Percentiles rank a stretch among this genome's conserved stretches.
Conservation (phyloP, 139 green algal species). For the Chlorella sp. region DNA sequence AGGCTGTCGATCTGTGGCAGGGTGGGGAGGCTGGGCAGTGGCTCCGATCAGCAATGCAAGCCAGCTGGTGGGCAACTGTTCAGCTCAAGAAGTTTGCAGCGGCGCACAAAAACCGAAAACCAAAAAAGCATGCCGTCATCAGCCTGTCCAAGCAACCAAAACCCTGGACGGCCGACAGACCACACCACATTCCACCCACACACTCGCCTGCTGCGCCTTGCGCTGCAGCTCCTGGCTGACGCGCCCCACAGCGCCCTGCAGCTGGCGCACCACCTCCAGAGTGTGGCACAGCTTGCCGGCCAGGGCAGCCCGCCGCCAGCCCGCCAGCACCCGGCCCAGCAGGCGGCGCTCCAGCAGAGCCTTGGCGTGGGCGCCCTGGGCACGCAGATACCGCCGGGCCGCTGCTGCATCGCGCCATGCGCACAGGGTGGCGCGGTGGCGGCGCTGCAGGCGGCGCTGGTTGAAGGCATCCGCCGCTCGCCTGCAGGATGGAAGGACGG, state of each 20-base stretch:
- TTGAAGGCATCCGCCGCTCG: background rate
- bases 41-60: no score
- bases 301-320: constrained; percentile 14
- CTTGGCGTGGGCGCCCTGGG: background rate
- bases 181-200: no score
- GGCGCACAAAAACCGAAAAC: no score
- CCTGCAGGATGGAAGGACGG: background rate
- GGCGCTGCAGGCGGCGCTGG: background rate
- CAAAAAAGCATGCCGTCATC: no score
- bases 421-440: background rate
- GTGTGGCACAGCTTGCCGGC: constrained; percentile 11
- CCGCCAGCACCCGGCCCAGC: background rate
- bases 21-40: background rate
- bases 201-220: constrained; percentile 23
- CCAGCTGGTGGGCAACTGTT: no score
- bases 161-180: no score
- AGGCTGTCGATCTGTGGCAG: constrained; percentile 9
- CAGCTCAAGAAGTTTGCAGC: no score
- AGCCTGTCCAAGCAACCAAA: no score
- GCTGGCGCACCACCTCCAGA: constrained; percentile 8
- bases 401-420: background rate
- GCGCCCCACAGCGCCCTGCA: constrained; percentile 22
- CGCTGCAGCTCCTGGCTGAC: constrained; percentile 1
- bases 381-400: background rate
- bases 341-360: background rate